Percentiles rank a stretch among this genome's conserved stretches.
phyloP scores from a whole-genome alignment of 768 basidiomycete species.

The Psilocybe cubensis region DNA sequence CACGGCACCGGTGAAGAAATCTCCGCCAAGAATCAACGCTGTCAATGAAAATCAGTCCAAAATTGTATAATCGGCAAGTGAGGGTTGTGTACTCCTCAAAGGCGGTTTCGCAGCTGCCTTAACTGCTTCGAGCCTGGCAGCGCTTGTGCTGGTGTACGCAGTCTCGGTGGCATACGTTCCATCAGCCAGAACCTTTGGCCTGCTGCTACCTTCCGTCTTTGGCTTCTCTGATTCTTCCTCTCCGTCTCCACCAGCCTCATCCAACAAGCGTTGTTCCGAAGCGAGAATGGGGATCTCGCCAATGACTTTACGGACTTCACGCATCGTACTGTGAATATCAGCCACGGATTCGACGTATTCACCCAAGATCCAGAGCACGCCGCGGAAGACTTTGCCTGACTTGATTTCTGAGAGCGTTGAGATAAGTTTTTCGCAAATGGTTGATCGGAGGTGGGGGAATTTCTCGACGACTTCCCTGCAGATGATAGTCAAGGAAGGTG shows the following conservation, averaged over 20 bases:
- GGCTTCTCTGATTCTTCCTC: conserved; percentile 52
- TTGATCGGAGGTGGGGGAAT: conserved; percentile 83
- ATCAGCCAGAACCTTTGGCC: conserved; percentile 87
- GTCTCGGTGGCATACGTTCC: conserved; percentile 99
- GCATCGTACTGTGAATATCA: conserved; percentile 76
- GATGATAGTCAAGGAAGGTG: conserved; percentile 5
- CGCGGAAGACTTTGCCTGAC: conserved; percentile 96
- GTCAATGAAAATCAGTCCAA: neutral
- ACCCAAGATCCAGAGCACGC: conserved; percentile 97
- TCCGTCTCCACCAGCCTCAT: conserved; percentile 60
- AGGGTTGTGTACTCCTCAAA: conserved; percentile 61
- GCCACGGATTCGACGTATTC: conserved; percentile 78
- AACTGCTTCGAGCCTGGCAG: conserved; percentile 75
- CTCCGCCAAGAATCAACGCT: conserved; percentile 91
- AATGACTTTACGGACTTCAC: conserved; percentile 80
- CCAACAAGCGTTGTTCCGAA: conserved; percentile 81
- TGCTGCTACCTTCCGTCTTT: conserved; percentile 48
- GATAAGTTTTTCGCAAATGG: conserved; percentile 86
- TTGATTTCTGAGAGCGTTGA: conserved; percentile 85
- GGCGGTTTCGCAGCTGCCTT: conserved; percentile 92
- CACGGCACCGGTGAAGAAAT: conserved; percentile 95
- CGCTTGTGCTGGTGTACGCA: conserved; percentile 69
- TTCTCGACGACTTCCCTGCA: conserved; percentile 98
- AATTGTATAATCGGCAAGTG: neutral
- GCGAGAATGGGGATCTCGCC: conserved; percentile 99